A percentile compares a stretch with the other conserved stretches of the same genome.
Conservation (phyloP, 495 filamentous ascomycete species). For the Neurospora sublineolata region DNA sequence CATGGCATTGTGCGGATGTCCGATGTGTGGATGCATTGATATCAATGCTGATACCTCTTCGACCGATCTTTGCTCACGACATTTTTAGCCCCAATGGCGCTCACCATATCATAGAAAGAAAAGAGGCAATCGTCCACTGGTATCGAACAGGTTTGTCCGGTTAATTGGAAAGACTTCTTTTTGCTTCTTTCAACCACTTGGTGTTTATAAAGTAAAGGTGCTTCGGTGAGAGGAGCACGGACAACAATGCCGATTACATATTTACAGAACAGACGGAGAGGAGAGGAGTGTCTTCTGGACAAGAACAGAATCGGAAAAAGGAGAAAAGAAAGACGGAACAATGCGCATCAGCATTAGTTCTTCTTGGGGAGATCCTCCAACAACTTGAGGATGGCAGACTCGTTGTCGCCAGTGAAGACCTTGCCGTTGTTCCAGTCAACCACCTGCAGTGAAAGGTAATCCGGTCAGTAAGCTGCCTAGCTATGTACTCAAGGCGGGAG, state of each 20-base stretch:
- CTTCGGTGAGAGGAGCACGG: background rate
- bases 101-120: background rate
- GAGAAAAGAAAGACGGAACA: background rate
- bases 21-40: background rate
- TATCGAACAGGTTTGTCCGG: background rate
- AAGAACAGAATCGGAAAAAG: background rate
- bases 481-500: background rate
- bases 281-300: slow-evolving; percentile 3
- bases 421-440: slow-evolving; percentile 93
- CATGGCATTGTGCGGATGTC: background rate
- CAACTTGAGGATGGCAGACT: slow-evolving; percentile 78
- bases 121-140: background rate
- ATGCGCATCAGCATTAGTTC: slow-evolving; percentile 16
- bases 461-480: slow-evolving; percentile 2
- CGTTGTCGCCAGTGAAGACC: slow-evolving; percentile 60
- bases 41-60: background rate
- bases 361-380: slow-evolving; percentile 46
- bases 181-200: background rate
- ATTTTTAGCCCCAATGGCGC: background rate
- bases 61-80: background rate
- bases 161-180: background rate
- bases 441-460: slow-evolving; percentile 34
- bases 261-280: slow-evolving; percentile 2
- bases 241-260: background rate
- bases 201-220: background rate